Evolutionary conservation across 2,329 filamentous ascomycete genomes (phyloP), one percentile per base, ranked within the genome.

Genomic region (Aspergillus pseudoterreus): DNA sequence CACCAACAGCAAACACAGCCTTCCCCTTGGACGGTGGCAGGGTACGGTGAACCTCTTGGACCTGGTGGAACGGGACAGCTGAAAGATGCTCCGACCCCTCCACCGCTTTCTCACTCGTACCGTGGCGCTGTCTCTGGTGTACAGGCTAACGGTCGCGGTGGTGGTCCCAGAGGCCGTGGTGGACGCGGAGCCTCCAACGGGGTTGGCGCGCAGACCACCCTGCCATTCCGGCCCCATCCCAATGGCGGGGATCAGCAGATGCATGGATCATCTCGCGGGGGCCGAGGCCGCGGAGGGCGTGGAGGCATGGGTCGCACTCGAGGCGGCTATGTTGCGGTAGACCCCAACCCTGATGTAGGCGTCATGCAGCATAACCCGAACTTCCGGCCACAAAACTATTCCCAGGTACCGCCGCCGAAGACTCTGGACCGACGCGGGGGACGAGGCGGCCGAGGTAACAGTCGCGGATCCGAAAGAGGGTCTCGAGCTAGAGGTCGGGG

Each of bases 21-120:
- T 65, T 77, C 63, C 11, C 77, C 81, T 1, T 75, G 84, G 55
- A 82, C 78, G 0, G 75, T 80, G 10, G 73, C 75, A 35, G 77
- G 76, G 12, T 84, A 80, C 71, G 84, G 83, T 19, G 78, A 76
- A 61, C 81, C 75, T 15, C 71, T 78, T 32, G 79, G 78, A 30
- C 77, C 82, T 12, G 80, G 82, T 53, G 82, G 83, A 27, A 76
- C 79, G 52, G 78, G 75, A 33, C 87, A 92, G 68, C 71, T 84
- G 54, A 75, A 75, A 54, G 76, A 81, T 46, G 83, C 82, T 19
- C 59, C 68, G 8, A 63, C 76, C n/a, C 84, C 84, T 50, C 73
- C 78, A 14, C 78, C 82, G n/a, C 71, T 86, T 27, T 73, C 72
- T 50, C 80, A 81, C 15, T 82, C 80, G 15, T 86, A 79, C 71